Evolutionary conservation across 805 yeast species (phyloP).

Genomic region (Spathaspora passalidarum): DNA sequence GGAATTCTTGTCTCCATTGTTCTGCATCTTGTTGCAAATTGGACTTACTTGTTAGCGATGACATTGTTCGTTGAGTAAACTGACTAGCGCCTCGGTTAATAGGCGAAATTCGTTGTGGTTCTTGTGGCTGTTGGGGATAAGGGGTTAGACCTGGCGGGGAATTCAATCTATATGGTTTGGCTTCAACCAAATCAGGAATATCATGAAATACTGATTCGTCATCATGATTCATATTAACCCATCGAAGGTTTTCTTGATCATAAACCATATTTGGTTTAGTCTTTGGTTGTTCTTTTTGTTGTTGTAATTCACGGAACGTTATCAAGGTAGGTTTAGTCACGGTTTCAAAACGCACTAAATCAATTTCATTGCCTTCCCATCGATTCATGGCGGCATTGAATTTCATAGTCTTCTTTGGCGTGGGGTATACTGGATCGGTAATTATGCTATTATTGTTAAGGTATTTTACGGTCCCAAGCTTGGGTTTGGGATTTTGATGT

Average conservation of each 20-base stretch:
- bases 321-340: conserved; percentile 38
- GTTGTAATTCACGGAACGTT: conserved; percentile 20
- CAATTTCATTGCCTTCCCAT: conserved; percentile 70
- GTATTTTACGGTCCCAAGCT: conserved; percentile 30
- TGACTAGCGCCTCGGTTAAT: conserved; percentile 29
- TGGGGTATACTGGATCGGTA: conserved; percentile 12
- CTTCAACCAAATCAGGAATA: conserved; percentile 41
- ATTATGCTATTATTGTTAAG: conserved; percentile 18
- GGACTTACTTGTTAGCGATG: conserved; percentile 21
- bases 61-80: conserved; percentile 36
- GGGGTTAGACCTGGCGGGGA: conserved; percentile 2
- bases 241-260: conserved; percentile 53
- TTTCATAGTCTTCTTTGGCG: conserved; percentile 38
- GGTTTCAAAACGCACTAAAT: conserved; percentile 49
- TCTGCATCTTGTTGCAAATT: conserved; percentile 2
- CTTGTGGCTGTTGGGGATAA: not conserved
- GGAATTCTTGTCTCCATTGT: conserved; percentile 21
- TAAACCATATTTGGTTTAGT: conserved; percentile 46
- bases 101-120: conserved; percentile 2
- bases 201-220: conserved; percentile 47
- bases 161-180: not conserved
- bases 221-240: conserved; percentile 48
- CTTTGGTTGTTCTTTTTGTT: conserved; percentile 10
- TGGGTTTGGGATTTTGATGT: conserved; percentile 9
- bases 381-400: conserved; percentile 49